phyloP scores from a whole-genome alignment of 257 asterid species.

The Handroanthus guayacan region DNA sequence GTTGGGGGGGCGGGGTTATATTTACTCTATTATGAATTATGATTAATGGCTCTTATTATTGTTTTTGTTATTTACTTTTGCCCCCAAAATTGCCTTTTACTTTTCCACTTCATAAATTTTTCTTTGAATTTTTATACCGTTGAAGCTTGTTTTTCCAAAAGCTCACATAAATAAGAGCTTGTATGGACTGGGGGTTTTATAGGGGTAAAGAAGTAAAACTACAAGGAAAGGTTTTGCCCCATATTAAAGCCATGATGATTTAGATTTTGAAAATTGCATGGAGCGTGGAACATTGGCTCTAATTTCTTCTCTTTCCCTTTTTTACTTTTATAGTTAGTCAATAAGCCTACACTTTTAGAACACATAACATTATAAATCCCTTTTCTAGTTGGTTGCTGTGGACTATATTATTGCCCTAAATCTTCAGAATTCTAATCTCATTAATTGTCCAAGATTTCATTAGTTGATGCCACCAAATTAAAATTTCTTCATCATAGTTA shows the following conservation, averaged over 20 bases:
- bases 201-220: not conserved
- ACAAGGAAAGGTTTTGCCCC: not conserved
- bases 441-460: too few species aligned
- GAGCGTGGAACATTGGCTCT: constrained; percentile 26
- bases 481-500: too few species aligned
- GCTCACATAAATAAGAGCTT: too few species aligned
- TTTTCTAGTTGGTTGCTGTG: not conserved
- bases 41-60: not conserved
- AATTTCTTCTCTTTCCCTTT: not conserved
- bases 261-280: constrained; percentile 15
- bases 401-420: not conserved
- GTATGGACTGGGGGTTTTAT: not conserved
- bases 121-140: not conserved
- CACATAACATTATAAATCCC: not conserved
- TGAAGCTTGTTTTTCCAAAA: not conserved
- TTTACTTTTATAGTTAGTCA: not conserved
- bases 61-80: not conserved
- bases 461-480: too few species aligned
- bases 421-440: too few species aligned
- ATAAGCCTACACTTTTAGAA: not conserved
- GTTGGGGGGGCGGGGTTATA: too few species aligned
- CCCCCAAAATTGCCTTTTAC: not conserved
- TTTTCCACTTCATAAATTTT: not conserved
- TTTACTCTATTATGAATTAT: too few species aligned
- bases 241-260: constrained; percentile 12